These are phyloP conservation scores for Prunella vulgaris DNA, from an alignment of 257 asterid genomes.

Conservation along the genomic window DNA sequence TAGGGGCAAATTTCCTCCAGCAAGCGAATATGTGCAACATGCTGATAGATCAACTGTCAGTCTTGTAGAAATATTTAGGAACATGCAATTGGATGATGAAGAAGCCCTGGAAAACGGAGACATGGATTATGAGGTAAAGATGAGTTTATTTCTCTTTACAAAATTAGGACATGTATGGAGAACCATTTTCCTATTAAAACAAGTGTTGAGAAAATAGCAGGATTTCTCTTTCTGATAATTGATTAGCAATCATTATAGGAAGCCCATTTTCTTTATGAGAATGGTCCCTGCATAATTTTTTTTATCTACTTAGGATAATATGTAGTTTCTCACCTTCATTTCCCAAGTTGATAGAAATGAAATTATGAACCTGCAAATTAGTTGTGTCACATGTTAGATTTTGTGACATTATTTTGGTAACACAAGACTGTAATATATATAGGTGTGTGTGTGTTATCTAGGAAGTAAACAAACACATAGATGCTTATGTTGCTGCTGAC, in stretches of 20 bases:
- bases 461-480: no score
- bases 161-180: neutral
- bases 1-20: conserved; percentile 74
- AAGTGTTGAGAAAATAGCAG: neutral
- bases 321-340: neutral
- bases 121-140: conserved; percentile 72
- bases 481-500: no score
- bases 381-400: neutral
- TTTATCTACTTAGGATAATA: neutral
- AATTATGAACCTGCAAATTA: neutral
- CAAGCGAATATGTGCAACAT: conserved; percentile 62
- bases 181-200: neutral
- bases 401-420: neutral
- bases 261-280: no score
- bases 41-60: conserved; percentile 76
- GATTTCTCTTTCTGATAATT: neutral
- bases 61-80: conserved; percentile 76
- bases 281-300: neutral
- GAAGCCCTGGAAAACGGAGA: conserved; percentile 75
- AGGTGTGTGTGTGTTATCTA: no score
- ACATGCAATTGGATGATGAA: conserved; percentile 73
- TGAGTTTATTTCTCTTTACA: neutral
- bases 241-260: neutral
- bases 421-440: neutral
- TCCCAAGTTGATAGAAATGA: neutral